Conservation (phyloP, 192 early-diverging fungal genomes). For the Coemansia sp. region DNA sequence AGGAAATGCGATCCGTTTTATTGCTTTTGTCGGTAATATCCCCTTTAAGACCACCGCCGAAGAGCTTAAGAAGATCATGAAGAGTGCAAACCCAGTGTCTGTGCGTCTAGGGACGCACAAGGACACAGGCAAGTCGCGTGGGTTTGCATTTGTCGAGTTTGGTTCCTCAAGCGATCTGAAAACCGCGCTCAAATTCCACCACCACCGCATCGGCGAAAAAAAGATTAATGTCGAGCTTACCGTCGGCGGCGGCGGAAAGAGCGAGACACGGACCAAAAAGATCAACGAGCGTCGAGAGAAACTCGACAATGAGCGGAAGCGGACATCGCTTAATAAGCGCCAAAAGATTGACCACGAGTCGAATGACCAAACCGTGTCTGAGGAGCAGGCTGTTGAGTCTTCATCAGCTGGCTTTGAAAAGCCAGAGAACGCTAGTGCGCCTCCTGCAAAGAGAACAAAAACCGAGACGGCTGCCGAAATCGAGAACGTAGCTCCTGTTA, state of each 20-base stretch:
- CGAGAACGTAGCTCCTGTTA: background rate
- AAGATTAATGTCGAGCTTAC: conserved; percentile 74
- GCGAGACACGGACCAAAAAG: conserved; percentile 35
- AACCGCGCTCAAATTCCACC: conserved; percentile 65
- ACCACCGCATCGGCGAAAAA: conserved; percentile 58
- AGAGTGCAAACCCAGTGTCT: conserved; percentile 57
- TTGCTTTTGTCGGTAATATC: conserved; percentile 65
- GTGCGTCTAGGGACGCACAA: conserved; percentile 69
- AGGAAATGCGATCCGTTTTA: conserved; percentile 42
- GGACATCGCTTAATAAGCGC: conserved; percentile 18
- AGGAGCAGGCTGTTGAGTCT: background rate
- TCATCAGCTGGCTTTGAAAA: background rate
- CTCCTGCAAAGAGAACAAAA: background rate
- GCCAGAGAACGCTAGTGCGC: no score
- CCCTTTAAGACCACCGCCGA: conserved; percentile 64
- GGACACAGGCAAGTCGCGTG: conserved; percentile 65
- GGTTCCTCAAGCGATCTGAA: conserved; percentile 53
- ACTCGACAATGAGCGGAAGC: conserved; percentile 41
- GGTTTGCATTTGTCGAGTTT: conserved; percentile 74
- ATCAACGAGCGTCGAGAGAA: conserved; percentile 32
- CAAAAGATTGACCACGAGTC: conserved; percentile 11
- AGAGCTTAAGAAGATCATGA: conserved; percentile 59
- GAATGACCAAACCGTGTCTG: conserved; percentile 3
- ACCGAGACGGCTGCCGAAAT: background rate
- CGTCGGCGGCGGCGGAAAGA: conserved; percentile 70